These are phyloP conservation scores for Fusarium torulosum DNA, from an alignment of 2,329 filamentous ascomycete genomes.

Conservation along the genomic window DNA sequence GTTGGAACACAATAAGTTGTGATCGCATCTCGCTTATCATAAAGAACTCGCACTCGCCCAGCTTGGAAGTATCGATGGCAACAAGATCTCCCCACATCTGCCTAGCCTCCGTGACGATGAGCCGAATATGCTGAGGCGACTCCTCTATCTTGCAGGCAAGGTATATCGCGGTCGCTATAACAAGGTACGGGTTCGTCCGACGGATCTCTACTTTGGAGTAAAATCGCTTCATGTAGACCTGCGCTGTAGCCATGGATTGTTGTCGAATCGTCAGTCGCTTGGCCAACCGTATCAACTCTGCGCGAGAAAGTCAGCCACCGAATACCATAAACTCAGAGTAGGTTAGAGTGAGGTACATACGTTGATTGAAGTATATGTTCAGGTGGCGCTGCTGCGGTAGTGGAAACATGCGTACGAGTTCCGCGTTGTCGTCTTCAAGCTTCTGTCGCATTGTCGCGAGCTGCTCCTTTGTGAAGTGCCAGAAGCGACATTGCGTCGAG, in stretches of 20 bases:
- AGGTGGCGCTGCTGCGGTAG: constrained; percentile 85
- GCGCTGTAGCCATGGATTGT: constrained; percentile 92
- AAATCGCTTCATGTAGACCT: constrained; percentile 94
- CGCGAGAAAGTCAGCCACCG: constrained; percentile 4
- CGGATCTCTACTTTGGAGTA: constrained; percentile 92
- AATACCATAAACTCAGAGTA: not conserved
- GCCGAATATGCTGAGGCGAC: constrained; percentile 92
- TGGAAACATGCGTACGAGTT: constrained; percentile 81
- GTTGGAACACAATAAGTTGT: constrained; percentile 90
- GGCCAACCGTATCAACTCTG: constrained; percentile 84
- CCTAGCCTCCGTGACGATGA: constrained; percentile 88
- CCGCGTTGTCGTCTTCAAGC: constrained; percentile 81
- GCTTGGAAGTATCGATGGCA: constrained; percentile 80
- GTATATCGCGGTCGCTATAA: constrained; percentile 94
- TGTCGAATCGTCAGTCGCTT: constrained; percentile 88
- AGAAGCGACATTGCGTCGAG: constrained; percentile 89
- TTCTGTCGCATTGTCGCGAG: constrained; percentile 80
- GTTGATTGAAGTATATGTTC: constrained; percentile 92
- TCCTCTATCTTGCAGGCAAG: constrained; percentile 99
- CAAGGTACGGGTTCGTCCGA: constrained; percentile 91
- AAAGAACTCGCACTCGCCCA: constrained; percentile 94
- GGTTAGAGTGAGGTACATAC: constrained; percentile 62
- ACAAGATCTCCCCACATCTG: constrained; percentile 86
- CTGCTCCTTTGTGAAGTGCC: constrained; percentile 89
- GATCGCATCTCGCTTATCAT: constrained; percentile 92